Evolutionary conservation across 2,329 filamentous ascomycete genomes (phyloP).

Genomic region (Aspergillus viridinutans): DNA sequence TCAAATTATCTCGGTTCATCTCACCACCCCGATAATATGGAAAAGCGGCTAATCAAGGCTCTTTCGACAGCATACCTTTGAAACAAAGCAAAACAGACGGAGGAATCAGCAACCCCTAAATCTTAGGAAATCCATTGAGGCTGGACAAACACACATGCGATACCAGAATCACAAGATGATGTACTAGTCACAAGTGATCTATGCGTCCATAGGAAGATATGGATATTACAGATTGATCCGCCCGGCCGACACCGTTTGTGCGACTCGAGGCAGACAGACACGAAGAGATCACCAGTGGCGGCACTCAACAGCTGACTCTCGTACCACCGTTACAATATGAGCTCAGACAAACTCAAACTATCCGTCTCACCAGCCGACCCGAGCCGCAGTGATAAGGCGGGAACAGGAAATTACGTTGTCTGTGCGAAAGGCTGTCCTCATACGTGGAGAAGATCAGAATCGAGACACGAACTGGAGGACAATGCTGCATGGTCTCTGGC

Average conservation of each 20-base stretch:
- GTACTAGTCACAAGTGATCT: not conserved
- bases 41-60: not conserved
- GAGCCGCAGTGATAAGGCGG: not conserved
- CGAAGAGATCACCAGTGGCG: not conserved
- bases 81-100: not conserved
- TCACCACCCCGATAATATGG: not conserved
- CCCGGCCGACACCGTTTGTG: not conserved
- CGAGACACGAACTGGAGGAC: not conserved
- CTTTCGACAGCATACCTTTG: not conserved
- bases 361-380: not conserved
- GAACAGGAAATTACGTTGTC: not conserved
- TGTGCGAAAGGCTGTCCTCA: not conserved
- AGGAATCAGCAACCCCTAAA: not conserved
- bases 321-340: not conserved
- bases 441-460: not conserved
- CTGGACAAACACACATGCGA: not conserved
- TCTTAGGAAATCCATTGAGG: not conserved
- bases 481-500: not conserved
- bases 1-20: not conserved
- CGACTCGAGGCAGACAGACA: not conserved
- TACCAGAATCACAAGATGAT: not conserved
- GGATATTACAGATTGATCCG: not conserved
- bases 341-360: not conserved
- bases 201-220: not conserved
- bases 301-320: not conserved